Evolutionary conservation across 2,329 filamentous ascomycete genomes (phyloP).

Genomic region (Xylariales sp.): DNA sequence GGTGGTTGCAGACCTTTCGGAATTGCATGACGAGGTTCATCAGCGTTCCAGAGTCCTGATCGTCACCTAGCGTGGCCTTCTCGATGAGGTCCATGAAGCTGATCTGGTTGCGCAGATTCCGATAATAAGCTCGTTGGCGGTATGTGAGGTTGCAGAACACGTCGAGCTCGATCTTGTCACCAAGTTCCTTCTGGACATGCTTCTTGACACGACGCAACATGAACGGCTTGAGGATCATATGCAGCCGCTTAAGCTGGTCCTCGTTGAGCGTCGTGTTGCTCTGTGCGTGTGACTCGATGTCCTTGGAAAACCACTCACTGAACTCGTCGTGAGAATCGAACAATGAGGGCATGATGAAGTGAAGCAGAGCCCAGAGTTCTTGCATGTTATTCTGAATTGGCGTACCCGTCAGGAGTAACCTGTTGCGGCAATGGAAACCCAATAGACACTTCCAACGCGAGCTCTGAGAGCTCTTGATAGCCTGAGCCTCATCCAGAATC

Average conservation of each 20-base stretch:
- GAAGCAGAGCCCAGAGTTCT: slow-evolving; percentile 91
- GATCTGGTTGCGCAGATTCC: slow-evolving; percentile 90
- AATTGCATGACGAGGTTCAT: slow-evolving; percentile 99
- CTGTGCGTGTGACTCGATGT: slow-evolving; percentile 96
- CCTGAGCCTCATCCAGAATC: slow-evolving; percentile 97
- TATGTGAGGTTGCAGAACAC: slow-evolving; percentile 97
- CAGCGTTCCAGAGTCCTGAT: slow-evolving; percentile 88
- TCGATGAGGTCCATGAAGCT: slow-evolving; percentile 98
- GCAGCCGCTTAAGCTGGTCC: slow-evolving; percentile 90
- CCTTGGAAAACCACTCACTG: slow-evolving; percentile 90
- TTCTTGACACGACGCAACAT: slow-evolving; percentile 99
- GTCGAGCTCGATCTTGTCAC: slow-evolving; percentile 96
- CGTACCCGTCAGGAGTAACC: slow-evolving; percentile 88
- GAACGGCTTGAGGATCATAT: slow-evolving; percentile 99
- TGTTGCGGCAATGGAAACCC: slow-evolving; percentile 91
- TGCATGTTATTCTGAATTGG: slow-evolving; percentile 99
- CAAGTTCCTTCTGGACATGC: slow-evolving; percentile 97
- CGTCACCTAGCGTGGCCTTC: slow-evolving; percentile 90
- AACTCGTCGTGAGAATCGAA: slow-evolving; percentile 94
- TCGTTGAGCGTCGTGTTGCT: slow-evolving; percentile 99
- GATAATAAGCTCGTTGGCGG: slow-evolving; percentile 89
- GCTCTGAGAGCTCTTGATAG: slow-evolving; percentile 96
- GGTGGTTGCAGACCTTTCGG: slow-evolving; percentile 98
- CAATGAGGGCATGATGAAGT: slow-evolving; percentile 99
- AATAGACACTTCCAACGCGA: slow-evolving; percentile 95